Conservation (phyloP, 257 asterid genomes). For the Eustoma russellianum region DNA sequence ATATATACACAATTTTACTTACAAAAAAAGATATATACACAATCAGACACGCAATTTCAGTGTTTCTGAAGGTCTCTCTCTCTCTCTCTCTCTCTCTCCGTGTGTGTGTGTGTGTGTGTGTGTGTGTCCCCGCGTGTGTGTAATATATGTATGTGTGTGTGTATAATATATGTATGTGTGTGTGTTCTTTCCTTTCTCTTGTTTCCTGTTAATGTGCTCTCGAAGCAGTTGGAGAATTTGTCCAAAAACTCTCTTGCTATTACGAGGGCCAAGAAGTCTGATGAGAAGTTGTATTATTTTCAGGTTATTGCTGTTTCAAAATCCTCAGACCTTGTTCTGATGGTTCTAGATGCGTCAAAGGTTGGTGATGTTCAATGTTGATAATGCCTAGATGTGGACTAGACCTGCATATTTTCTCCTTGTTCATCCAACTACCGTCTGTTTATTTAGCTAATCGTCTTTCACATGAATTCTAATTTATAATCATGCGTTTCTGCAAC, state of each 20-base stretch:
- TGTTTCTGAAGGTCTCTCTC: too few species aligned
- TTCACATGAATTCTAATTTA: not conserved
- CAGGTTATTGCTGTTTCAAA: slow-evolving; percentile 97
- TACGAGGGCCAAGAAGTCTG: not conserved
- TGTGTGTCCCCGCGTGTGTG: too few species aligned
- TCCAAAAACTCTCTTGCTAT: not conserved
- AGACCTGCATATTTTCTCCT: not conserved
- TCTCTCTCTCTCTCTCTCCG: too few species aligned
- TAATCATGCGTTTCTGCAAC: not conserved
- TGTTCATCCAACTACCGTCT: slow-evolving; percentile 1
- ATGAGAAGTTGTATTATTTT: slow-evolving; percentile 11
- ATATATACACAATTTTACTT: too few species aligned
- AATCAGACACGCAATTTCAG: too few species aligned
- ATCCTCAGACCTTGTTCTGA: slow-evolving; percentile 91
- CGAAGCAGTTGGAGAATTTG: not conserved
- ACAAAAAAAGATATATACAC: too few species aligned
- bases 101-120: too few species aligned
- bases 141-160: too few species aligned
- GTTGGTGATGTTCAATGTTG: slow-evolving; percentile 23
- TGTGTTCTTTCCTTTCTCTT: not conserved
- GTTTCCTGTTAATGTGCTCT: not conserved
- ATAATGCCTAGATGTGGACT: not conserved
- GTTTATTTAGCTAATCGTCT: not conserved
- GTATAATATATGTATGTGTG: not conserved
- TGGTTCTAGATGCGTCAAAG: slow-evolving; percentile 70